Evolutionary conservation across 768 basidiomycete genomes (phyloP), one percentile per base, ranked within the genome.

Genomic region (Auriscalpium orientale): DNA sequence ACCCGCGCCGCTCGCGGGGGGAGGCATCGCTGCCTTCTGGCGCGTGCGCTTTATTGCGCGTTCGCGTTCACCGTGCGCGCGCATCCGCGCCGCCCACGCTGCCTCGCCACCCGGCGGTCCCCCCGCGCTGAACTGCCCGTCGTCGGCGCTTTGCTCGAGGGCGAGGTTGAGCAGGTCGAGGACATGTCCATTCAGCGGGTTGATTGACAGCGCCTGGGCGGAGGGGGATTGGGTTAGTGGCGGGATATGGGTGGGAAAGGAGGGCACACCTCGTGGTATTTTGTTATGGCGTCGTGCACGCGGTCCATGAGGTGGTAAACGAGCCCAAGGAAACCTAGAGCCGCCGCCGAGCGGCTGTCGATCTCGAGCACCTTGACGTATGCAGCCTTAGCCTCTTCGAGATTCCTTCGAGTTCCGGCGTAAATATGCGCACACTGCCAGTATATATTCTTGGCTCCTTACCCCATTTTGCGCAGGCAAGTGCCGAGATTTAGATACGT

Each of bases 401-500:
- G 65, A 13, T 66, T 68, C 4, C 76, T 77, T 60, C n/a, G 18
- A n/a, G n/a, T 10, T 8, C 46, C 38, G 53, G 45, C 16, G 8
- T 20, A 33, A 35, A 10, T 38, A n/a, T 20, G 47, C 35, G 40
- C 40, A 33, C 16, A 34, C 11, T 37, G 34, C 16, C 48, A 15
- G 7, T 20, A 51, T 4, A 11, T n/a, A n/a, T 18, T 9, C 15
- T 40, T 28, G 2, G 22, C 20, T 18, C 69, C 83, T 56, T 59
- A 91, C 92, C 80, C 82, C 11, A 89, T 74, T 68, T 90, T 91
- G 18, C 95, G 82, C 62, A 81, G 83, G 53, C 89, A 87, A 22
- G 95, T 97, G 11, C 92, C 97, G 16, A 98, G 80, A 67, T 98
- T 99, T 58, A 95, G 74, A 68, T 91, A 92, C 0, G 95, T 97